Base-by-base conservation (phyloP, 306 rosid genomes). In the Abrus precatorius region DNA sequence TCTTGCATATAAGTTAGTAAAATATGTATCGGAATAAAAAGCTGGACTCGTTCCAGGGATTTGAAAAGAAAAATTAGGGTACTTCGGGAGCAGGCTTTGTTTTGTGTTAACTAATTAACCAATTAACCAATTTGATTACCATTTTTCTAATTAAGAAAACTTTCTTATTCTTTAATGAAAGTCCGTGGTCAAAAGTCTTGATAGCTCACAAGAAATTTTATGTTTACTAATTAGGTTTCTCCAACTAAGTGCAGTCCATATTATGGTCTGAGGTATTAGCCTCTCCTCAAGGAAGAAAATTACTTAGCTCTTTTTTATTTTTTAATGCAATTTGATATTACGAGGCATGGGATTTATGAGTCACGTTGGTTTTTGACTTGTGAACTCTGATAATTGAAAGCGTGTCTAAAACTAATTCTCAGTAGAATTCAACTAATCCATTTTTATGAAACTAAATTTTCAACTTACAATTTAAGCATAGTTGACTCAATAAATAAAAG, bases 161-260 rank as follows among this genome's bases (percentile, higher is more conserved):
- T 27, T 63, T 10, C 27, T 45, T 48, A 28, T 27, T 29, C 71
- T 28, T 34, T 40, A 5, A 29, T 6, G 9, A 4, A 80, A 80
- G 67, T 72, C 74, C 4, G 49, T 40, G 74, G 79, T 80, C 84
- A 72, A 80, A 79, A 71, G 78, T 65, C 75, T 54, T 45, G 14
- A 41, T 32, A 12, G 65, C 9, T 10, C 59, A 9, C 7, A 10
- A n/a, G 0, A 66, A 52, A 41, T 5, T 59, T 49, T 69, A 36
- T 7, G 28, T 47, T 13, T 30, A 74, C 12, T n/a, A 3, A 69
- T 28, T 71, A 27, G 56, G n/a, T 36, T 61, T 62, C 29, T 76
- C 66, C 7, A 54, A 33, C 57, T 55, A 1, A 63, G 45, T 45
- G 50, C 44, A 52, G 12, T 43, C 32, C 33, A 30, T 73, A 28